phyloP scores from a whole-genome alignment of 225 moss, liverwort and hornwort species.

The Polytrichum commune region DNA sequence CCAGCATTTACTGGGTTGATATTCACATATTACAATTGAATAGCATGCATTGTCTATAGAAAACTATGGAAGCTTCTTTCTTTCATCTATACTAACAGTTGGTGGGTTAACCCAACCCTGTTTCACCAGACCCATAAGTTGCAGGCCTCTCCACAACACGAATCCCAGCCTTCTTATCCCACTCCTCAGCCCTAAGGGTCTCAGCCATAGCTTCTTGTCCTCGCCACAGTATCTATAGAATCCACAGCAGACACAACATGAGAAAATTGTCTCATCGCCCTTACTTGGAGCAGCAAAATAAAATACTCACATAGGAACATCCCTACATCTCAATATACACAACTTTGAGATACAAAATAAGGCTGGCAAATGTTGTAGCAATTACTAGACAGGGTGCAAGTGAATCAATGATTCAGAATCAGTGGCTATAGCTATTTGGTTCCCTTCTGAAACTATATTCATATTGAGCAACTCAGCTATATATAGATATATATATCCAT shows the following conservation, averaged over 20 bases:
- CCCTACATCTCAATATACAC: too few relatives aligned
- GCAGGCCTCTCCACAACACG: constrained; percentile 92
- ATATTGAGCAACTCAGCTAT: too few relatives aligned
- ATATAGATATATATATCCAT: neutral
- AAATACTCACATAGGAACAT: too few relatives aligned
- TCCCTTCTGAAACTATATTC: too few relatives aligned
- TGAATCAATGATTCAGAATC: too few relatives aligned
- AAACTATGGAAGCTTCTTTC: neutral
- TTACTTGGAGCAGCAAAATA: too few relatives aligned
- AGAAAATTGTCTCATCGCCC: too few relatives aligned
- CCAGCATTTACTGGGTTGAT: neutral
- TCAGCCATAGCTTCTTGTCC: constrained; percentile 99
- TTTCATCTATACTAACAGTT: constrained; percentile 13
- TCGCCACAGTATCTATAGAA: constrained; percentile 89
- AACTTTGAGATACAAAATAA: too few relatives aligned
- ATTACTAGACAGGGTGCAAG: too few relatives aligned
- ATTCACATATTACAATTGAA: neutral
- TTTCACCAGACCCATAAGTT: constrained; percentile 30
- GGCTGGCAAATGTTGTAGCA: too few relatives aligned
- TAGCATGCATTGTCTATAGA: neutral
- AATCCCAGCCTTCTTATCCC: constrained; percentile 97
- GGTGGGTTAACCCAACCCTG: constrained; percentile 20
- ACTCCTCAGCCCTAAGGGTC: constrained; percentile 89
- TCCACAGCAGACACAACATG: neutral
- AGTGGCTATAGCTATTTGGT: too few relatives aligned